These are phyloP conservation scores for Leptographium lundbergii DNA, from an alignment of 2,329 filamentous ascomycete genomes.

Conservation along the genomic window DNA sequence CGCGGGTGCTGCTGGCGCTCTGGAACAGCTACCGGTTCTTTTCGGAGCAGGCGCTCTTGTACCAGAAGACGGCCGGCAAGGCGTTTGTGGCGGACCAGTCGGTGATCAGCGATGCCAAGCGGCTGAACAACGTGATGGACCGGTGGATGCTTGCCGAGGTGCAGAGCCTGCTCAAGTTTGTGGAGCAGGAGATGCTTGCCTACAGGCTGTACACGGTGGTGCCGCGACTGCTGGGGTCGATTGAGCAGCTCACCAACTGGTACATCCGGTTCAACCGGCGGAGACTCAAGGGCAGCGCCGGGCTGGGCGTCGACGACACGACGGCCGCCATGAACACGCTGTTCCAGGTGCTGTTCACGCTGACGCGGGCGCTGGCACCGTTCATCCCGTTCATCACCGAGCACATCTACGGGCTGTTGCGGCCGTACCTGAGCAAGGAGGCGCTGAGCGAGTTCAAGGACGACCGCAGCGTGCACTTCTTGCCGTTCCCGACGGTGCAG, in stretches of 20 bases:
- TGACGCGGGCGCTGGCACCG: conserved; percentile 77
- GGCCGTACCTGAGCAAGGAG: conserved; percentile 66
- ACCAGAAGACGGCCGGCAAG: conserved; percentile 72
- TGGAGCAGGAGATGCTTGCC: conserved; percentile 74
- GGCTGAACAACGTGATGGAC: conserved; percentile 74
- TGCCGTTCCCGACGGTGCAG: conserved; percentile 77
- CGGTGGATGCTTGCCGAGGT: conserved; percentile 88
- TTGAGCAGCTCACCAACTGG: conserved; percentile 85
- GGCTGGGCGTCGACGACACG: conserved; percentile 72
- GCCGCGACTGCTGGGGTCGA: conserved; percentile 66
- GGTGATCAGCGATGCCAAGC: conserved; percentile 17
- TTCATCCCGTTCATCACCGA: conserved; percentile 96
- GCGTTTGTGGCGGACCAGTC: conserved; percentile 70
- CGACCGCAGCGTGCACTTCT: conserved; percentile 79
- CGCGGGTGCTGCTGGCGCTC: conserved; percentile 76
- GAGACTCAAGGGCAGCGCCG: conserved; percentile 80
- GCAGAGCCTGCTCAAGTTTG: conserved; percentile 81
- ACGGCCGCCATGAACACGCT: conserved; percentile 84
- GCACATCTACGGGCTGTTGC: conserved; percentile 76
- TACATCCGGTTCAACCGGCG: conserved; percentile 93
- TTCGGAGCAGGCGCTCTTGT: conserved; percentile 68
- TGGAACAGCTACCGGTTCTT: conserved; percentile 99
- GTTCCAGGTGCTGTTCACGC: conserved; percentile 83
- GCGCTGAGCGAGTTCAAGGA: conserved; percentile 50
- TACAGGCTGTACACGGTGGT: conserved; percentile 74